Conservation (phyloP, 345 rosid genomes). For the Lepidium africanum region DNA sequence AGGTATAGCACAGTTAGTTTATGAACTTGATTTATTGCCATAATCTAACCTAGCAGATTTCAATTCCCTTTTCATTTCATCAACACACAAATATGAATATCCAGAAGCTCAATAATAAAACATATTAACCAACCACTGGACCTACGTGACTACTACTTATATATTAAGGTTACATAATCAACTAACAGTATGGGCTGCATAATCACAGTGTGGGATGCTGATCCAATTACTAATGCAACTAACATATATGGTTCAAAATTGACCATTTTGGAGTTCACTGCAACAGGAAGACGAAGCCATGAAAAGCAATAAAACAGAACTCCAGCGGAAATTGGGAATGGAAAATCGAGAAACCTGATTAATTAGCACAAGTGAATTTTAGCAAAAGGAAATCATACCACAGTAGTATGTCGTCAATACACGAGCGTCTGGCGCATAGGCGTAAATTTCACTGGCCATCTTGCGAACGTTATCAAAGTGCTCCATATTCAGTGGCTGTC, state of each 20-base stretch:
- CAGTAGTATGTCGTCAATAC: conserved; percentile 87
- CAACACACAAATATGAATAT: neutral
- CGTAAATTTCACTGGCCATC: conserved; percentile 81
- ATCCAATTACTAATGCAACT: neutral
- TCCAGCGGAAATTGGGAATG: neutral
- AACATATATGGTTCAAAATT: neutral
- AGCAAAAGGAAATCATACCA: conserved; percentile 39
- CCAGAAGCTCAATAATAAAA: neutral
- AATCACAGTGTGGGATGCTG: neutral
- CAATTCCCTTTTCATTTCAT: neutral
- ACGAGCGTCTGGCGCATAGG: conserved; percentile 94
- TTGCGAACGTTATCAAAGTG: conserved; percentile 70
- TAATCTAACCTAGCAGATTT: neutral
- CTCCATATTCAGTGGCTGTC: conserved; percentile 89
- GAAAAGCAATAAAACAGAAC: neutral
- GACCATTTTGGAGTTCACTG: neutral
- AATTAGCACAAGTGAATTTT: neutral
- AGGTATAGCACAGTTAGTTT: neutral
- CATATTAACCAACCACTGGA: neutral
- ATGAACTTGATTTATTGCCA: neutral
- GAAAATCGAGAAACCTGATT: neutral
- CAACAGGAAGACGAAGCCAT: neutral
- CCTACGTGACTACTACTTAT: neutral
- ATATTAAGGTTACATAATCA: neutral
- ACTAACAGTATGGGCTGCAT: neutral